Conservation (phyloP, 495 filamentous ascomycete species). For the Aspergillus campestris region DNA sequence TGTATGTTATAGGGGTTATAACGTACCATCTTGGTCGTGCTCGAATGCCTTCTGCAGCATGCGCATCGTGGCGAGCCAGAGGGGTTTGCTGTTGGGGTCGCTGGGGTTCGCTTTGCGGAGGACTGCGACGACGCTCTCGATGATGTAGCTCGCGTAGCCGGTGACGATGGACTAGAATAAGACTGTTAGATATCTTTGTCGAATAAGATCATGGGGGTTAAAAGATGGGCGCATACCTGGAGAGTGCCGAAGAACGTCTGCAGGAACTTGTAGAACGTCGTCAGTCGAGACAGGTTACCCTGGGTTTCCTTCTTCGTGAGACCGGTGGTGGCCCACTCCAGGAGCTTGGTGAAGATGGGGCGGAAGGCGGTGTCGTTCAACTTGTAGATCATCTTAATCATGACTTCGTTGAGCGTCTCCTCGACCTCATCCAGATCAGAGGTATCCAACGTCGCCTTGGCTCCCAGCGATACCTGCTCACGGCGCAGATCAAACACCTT, state of each 20-base stretch:
- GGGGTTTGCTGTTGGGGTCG: conserved; percentile 41
- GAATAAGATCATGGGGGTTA: not conserved
- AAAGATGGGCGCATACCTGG: conserved; percentile 42
- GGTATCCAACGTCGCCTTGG: conserved; percentile 32
- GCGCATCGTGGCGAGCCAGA: conserved; percentile 56
- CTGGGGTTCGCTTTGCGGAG: conserved; percentile 43
- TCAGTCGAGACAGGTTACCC: conserved; percentile 48
- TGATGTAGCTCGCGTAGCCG: conserved; percentile 74
- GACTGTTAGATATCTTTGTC: conserved; percentile 5
- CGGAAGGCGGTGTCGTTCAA: conserved; percentile 93
- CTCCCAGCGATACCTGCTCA: conserved; percentile 30
- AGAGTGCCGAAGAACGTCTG: conserved; percentile 70
- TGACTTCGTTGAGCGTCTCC: conserved; percentile 50
- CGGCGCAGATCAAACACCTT: conserved; percentile 65
- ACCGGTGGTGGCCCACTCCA: conserved; percentile 63
- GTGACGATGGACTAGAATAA: conserved; percentile 70
- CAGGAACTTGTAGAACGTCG: conserved; percentile 72
- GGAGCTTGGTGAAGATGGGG: conserved; percentile 74
- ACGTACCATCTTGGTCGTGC: conserved; percentile 63
- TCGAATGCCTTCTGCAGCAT: conserved; percentile 67
- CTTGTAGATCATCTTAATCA: conserved; percentile 88
- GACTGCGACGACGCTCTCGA: conserved; percentile 63
- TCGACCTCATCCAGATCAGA: conserved; percentile 58
- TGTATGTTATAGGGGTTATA: not conserved
- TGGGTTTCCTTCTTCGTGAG: conserved; percentile 50